Evolutionary conservation across 108 stramenopile genomes (phyloP).

Genomic region (Pseudonitzschia multiseries): DNA sequence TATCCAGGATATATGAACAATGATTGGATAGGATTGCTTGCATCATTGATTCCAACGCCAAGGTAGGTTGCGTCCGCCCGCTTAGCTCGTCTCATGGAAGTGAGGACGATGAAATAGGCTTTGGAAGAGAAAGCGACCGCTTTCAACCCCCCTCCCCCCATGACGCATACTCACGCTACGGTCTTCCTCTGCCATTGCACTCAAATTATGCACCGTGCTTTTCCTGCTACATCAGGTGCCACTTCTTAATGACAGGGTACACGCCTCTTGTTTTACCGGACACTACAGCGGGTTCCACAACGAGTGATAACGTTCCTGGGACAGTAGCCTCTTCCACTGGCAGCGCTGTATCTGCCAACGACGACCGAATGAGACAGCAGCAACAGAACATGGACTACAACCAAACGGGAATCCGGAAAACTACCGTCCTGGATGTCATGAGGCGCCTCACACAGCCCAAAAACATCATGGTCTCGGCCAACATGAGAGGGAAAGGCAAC

Average conservation of each 20-base stretch:
- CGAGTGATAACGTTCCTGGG: constrained; percentile 16
- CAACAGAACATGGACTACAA: constrained; percentile 10
- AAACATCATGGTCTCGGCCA: constrained; percentile 98
- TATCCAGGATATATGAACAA: constrained; percentile 99
- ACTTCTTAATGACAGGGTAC: constrained; percentile 99
- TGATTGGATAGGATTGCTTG: constrained; percentile 96
- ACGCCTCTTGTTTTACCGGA: constrained; percentile 77
- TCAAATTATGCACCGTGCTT: too few species aligned
- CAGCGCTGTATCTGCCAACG: constrained; percentile 12
- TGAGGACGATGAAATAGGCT: too few species aligned
- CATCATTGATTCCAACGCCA: constrained; percentile 97
- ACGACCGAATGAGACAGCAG: background rate
- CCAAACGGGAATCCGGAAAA: constrained; percentile 85
- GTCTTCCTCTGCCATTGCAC: too few species aligned
- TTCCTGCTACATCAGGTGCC: constrained; percentile 85
- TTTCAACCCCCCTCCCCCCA: too few species aligned
- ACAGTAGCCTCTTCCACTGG: constrained; percentile 6
- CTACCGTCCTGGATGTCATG: constrained; percentile 99
- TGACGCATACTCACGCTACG: too few species aligned
- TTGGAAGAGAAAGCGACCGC: too few species aligned
- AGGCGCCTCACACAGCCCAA: constrained; percentile 96
- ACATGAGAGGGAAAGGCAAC: constrained; percentile 74
- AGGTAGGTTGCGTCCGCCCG: background rate
- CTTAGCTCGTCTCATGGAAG: background rate
- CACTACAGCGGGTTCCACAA: background rate